Base-by-base conservation (phyloP, 2,329 filamentous ascomycete genomes). In the Phyllosticta citribraziliensis region DNA sequence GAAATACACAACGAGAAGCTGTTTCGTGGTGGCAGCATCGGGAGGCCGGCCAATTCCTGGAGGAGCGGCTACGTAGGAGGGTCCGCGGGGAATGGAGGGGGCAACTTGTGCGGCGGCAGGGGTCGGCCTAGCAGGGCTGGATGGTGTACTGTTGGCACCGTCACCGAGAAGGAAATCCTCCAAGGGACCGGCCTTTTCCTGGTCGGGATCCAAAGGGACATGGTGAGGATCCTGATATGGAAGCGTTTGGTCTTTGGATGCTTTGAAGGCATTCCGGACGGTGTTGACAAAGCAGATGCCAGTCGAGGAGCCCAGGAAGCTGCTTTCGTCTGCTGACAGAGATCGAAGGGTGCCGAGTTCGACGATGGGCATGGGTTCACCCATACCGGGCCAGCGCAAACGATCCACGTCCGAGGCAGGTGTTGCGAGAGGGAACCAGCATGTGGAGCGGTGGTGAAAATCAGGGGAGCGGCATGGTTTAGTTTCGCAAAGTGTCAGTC, bases 1-100 rank as follows among this genome's bases (percentile, higher is more conserved):
- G 63, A 84, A 84, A 64, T 83, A 85, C 8, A 62, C 10, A 19
- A 62, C 35, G 6, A 62, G 20, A 1, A 62, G 52, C 20, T 55
- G 57, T 25, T 52, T 62, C 22, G 33, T 50, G 33, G 25, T 55
- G 1, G 52, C 47, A 17, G 60, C 50, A 22, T 52, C 55, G 12
- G 60, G 60, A 25, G 60, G 50, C 22, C 60, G 55, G 22, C 60
- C 60, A 11, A 62, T 33, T 5, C 60, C 60, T 6, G 60, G 60
- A 20, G 60, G 60, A 19, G 55, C 60, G 25, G 60, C 60, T 25
- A 57, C 60, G 40, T 58, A 62, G 0, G 55, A 57, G 52, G 60
- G 60, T 5, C 60, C 60, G 9, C 60, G 52, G 6, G 60, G 55
- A 10, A 62, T 55, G 14, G 54, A 27, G 27, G 54, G 54, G 10